Base-by-base conservation (phyloP, 768 basidiomycete species). In the Boletus rufocinnamomeus region DNA sequence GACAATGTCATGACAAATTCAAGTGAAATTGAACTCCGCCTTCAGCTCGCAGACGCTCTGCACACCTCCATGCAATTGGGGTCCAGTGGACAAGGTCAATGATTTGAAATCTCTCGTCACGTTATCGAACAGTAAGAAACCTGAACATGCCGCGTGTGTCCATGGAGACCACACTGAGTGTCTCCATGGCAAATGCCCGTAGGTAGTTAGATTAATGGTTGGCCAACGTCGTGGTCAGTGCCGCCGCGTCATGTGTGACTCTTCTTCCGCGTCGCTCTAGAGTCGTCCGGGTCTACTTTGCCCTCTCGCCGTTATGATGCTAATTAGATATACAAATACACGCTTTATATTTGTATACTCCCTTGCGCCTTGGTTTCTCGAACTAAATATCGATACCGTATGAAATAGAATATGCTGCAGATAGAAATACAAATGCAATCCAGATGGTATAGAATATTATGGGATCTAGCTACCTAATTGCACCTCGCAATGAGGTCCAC, bases 401-500 rank as follows among this genome's bases (percentile, higher is more conserved):
- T 4, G 17, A 30, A 44, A 44, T 17, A 13, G 11, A n/a, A 47
- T 10, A 32, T 30, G 32, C 2, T 35, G 32, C 6, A 28, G 6
- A 14, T 45, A 45, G 9, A 3, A 21, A 51, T 54, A 58, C 52
- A 63, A 23, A 37, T 45, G 27, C 16, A 17, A 40, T 53, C 21
- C 19, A 25, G 13, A 45, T 19, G 17, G 17, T 34, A 51, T 23
- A 21, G 3, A 19, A 28, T n/a, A n/a, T n/a, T n/a, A n/a, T 17
- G 11, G 4, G 19, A 44, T 27, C 19, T 11, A 27, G 28, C 27
- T n/a, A n/a, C 30, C 21, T 43, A 51, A 23, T 27, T 5, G 21
- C 13, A 13, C 49, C 9, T 41, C 10, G 52, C 49, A 25, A 65
- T 45, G 34, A 54, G 6, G 4, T 41, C 40, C 2, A 65, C 30